These are phyloP conservation scores for Euphorbia tirucalli DNA, from an alignment of 345 rosid species.

Conservation along the genomic window DNA sequence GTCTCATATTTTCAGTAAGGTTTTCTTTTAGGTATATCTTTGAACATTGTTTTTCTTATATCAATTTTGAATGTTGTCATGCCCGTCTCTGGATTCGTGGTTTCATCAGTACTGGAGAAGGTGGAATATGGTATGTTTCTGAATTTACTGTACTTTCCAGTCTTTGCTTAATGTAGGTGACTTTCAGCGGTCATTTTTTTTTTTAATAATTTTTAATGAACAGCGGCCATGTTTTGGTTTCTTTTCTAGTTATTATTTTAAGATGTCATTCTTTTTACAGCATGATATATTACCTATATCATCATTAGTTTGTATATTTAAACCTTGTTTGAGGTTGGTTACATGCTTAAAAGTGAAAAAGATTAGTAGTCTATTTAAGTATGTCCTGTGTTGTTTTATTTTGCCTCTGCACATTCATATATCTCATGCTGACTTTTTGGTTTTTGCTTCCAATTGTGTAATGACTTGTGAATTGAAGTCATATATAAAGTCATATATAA, in stretches of 20 bases:
- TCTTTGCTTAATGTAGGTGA: not conserved
- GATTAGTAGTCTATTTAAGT: not conserved
- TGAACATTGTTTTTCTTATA: constrained; percentile 14
- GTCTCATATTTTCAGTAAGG: constrained; percentile 6
- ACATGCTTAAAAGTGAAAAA: not conserved
- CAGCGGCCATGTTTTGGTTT: not conserved
- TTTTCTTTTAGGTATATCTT: constrained; percentile 20
- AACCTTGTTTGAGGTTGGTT: not conserved
- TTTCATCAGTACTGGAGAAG: constrained; percentile 89
- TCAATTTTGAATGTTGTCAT: constrained; percentile 2
- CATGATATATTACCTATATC: not conserved
- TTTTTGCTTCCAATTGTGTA: not conserved
- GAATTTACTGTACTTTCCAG: not conserved
- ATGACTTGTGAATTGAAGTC: not conserved
- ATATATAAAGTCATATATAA: not conserved
- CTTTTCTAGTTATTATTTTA: not conserved
- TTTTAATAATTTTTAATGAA: no score
- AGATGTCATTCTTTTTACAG: not conserved
- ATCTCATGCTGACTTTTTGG: not conserved
- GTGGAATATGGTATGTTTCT: constrained; percentile 96
- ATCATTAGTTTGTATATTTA: not conserved
- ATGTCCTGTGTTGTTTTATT: not conserved
- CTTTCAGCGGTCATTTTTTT: not conserved
- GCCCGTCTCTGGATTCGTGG: constrained; percentile 22
- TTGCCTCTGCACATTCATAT: not conserved